Base-by-base conservation (phyloP, 2,329 filamentous ascomycete species). In the Pseudogymnoascus verrucosus region DNA sequence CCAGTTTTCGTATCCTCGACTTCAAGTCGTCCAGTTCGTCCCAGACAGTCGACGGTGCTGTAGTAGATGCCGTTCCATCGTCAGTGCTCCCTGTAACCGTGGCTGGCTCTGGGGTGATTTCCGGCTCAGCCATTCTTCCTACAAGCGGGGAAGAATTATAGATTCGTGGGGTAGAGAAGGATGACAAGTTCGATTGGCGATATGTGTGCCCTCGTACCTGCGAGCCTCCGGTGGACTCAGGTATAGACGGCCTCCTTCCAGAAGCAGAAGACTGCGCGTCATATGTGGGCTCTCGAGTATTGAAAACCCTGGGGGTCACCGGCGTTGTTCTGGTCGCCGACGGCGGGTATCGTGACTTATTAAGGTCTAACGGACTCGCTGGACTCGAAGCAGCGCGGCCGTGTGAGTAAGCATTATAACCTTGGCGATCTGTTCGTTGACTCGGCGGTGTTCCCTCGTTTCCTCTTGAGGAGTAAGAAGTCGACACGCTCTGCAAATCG, bases 11-110 rank as follows among this genome's bases (percentile, higher is more conserved):
- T 69, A 99, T 96, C 31, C 95, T 86, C 42, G 91, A 95, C 74
- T 98, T 98, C 57, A 99, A 78, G 68, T 98, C 95, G 70, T 98
- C 95, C 28, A 99, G 78, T 75, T 99, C 95, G 73, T 98, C 95
- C 95, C 95, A 99, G 2, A 99, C 91, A 0, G 92, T 97, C 1
- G 92, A 96, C 11, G 93, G 91, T 1, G 91, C 91, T 1, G 89
- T 92, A 0, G 91, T 95, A 0, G 95, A 98, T 36, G 89, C 82
- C 0, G 89, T 93, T 0, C 95, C 98, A 11, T 60, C 57, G 70
- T 95, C 91, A 0, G 91, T 92, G 7, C 88, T 88, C 70, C 93
- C 87, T 28, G 79, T 69, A 16, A 75, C 77, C 64, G 83, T 77
- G 44, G 73, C 72, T 19, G 72, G 70, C 51, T 81, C 80, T 7